These are phyloP conservation scores for Rhodocollybia butyracea DNA, from an alignment of 768 basidiomycete species.

Conservation along the genomic window DNA sequence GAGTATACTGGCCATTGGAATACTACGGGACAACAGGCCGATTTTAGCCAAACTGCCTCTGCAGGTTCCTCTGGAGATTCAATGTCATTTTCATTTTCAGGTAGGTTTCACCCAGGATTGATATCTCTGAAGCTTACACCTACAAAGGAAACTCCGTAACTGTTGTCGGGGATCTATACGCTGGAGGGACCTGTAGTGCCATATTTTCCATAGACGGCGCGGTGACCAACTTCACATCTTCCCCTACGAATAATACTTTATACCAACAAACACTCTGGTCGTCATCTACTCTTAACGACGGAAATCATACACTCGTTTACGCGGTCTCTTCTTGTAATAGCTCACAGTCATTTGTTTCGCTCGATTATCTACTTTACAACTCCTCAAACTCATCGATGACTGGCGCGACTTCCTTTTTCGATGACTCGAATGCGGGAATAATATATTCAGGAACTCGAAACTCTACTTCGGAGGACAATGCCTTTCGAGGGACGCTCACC, in stretches of 20 bases:
- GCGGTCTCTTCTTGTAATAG: conserved; percentile 14
- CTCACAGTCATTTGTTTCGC: conserved; percentile 13
- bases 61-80: conserved; percentile 15
- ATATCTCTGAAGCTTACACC: neutral
- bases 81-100: conserved; percentile 18
- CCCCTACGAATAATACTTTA: conserved; percentile 1
- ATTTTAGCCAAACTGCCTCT: conserved; percentile 19
- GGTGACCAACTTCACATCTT: conserved; percentile 13
- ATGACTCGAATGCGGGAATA: conserved; percentile 16
- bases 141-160: conserved; percentile 16
- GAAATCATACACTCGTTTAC: conserved; percentile 18
- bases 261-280: conserved; percentile 19
- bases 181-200: conserved; percentile 15
- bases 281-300: conserved; percentile 14
- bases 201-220: conserved; percentile 17
- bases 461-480: conserved; percentile 7
- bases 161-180: conserved; percentile 15
- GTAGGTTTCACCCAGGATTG: conserved; percentile 7
- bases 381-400: conserved; percentile 14
- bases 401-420: conserved; percentile 16
- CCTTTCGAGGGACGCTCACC: conserved; percentile 17
- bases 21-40: conserved; percentile 2
- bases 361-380: conserved; percentile 22
- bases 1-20: conserved; percentile 10
- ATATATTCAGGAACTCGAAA: conserved; percentile 17